A percentile compares a stretch with the other conserved stretches of the same genome.
Conservation (phyloP, 352 stramenopile species). For the Pythium oligandrum region DNA sequence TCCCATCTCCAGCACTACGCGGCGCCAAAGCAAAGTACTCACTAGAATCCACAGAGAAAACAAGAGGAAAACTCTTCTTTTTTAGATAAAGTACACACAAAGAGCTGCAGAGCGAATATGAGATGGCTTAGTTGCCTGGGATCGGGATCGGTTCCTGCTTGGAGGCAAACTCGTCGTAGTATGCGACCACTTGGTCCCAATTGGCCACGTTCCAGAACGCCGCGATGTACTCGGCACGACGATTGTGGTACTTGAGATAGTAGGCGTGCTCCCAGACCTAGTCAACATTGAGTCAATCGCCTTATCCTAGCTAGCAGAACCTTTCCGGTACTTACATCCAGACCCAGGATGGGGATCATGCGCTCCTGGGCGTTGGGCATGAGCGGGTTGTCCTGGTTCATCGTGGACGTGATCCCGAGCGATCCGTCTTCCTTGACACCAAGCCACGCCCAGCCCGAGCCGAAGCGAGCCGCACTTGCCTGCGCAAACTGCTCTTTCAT, state of each 20-base stretch:
- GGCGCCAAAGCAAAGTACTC: background rate
- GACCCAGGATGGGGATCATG: constrained; percentile 67
- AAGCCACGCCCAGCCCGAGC: constrained; percentile 58
- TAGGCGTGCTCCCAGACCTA: constrained; percentile 52
- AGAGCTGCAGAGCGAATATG: too few relatives aligned
- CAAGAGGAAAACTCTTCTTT: background rate
- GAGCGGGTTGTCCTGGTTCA: constrained; percentile 76
- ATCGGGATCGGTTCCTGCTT: constrained; percentile 51
- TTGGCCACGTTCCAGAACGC: constrained; percentile 45
- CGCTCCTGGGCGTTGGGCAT: constrained; percentile 17
- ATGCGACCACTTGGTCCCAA: constrained; percentile 43
- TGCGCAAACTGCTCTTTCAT: constrained; percentile 50
- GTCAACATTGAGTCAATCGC: background rate
- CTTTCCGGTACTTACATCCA: constrained; percentile 35
- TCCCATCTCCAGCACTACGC: constrained; percentile 19
- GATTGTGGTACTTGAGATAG: constrained; percentile 57
- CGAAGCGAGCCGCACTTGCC: constrained; percentile 40
- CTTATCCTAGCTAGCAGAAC: too few relatives aligned
- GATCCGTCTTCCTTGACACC: constrained; percentile 48
- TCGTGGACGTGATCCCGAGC: constrained; percentile 83
- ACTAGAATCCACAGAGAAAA: background rate
- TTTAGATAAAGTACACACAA: too few relatives aligned
- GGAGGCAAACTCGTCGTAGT: constrained; percentile 54
- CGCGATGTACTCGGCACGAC: constrained; percentile 42
- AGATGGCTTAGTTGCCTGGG: constrained; percentile 21